Percentiles rank a stretch among this genome's conserved stretches.
These are phyloP conservation scores for Camelina sativa DNA, from an alignment of 345 rosid genomes.

Conservation along the genomic window DNA sequence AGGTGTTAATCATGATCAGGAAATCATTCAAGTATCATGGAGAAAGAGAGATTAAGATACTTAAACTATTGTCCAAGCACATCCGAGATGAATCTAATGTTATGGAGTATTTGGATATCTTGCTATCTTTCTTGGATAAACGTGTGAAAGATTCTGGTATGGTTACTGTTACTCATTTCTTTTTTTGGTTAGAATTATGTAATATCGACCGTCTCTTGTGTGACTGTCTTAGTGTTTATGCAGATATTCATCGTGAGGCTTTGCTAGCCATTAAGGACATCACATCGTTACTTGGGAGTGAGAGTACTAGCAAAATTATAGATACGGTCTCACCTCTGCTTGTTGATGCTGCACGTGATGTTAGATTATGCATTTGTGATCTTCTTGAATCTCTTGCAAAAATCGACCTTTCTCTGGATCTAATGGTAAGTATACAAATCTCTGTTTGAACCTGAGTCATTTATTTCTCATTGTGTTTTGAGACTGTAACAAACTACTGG, in stretches of 20 bases:
- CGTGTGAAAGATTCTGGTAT: constrained; percentile 63
- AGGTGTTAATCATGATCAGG: constrained; percentile 45
- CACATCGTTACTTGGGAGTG: constrained; percentile 53
- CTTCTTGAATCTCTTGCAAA: constrained; percentile 67
- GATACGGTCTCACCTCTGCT: constrained; percentile 65
- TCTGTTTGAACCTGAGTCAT: constrained; percentile 16
- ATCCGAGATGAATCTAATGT: constrained; percentile 54
- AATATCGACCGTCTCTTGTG: neutral
- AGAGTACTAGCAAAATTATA: constrained; percentile 52
- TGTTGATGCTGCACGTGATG: constrained; percentile 53
- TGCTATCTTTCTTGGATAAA: constrained; percentile 61
- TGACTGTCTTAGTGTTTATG: constrained; percentile 25
- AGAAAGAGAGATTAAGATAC: constrained; percentile 56
- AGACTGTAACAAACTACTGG: constrained; percentile 23
- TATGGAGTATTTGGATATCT: constrained; percentile 60
- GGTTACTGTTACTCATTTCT: constrained; percentile 7
- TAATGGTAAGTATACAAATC: constrained; percentile 52
- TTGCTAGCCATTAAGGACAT: constrained; percentile 62
- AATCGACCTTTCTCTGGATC: constrained; percentile 59
- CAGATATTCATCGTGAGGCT: constrained; percentile 60
- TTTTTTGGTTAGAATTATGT: neutral
- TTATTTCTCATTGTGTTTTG: neutral
- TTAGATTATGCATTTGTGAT: constrained; percentile 65
- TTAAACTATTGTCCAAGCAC: constrained; percentile 63
- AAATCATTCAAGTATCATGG: constrained; percentile 64